Evolutionary conservation across 148 eudicot genomes (phyloP).

Genomic region (Amaranthus palmeri): DNA sequence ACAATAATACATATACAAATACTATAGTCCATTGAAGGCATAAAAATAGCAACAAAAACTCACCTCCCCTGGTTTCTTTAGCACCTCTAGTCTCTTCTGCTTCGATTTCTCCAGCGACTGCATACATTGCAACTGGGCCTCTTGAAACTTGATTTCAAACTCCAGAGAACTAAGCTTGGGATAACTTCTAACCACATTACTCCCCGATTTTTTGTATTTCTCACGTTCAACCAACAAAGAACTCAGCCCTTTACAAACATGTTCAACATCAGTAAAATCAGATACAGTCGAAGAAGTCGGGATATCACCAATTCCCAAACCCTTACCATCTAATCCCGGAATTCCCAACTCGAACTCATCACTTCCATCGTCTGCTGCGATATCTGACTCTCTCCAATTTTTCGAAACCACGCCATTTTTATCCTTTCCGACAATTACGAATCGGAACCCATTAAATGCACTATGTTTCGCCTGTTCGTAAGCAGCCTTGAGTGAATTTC

Average conservation of each 20-base stretch:
- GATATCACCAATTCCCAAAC: constrained; percentile 21
- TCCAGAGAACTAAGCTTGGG: constrained; percentile 25
- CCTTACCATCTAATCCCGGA: constrained; percentile 24
- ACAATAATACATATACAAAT: not conserved
- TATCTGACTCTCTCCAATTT: constrained; percentile 43
- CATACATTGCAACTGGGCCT: constrained; percentile 21
- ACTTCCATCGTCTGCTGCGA: constrained; percentile 27
- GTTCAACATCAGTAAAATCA: constrained; percentile 28
- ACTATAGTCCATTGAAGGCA: not conserved
- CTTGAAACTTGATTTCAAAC: constrained; percentile 36
- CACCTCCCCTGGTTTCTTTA: constrained; percentile 41
- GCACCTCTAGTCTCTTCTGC: constrained; percentile 42
- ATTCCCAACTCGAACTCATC: constrained; percentile 14
- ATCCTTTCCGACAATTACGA: constrained; percentile 12
- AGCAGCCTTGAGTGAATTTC: constrained; percentile 17
- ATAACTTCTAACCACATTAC: constrained; percentile 28
- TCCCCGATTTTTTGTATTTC: constrained; percentile 40
- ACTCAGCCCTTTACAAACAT: constrained; percentile 30
- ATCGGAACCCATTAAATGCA: constrained; percentile 28
- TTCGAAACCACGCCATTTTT: constrained; percentile 33
- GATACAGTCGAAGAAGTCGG: constrained; percentile 31
- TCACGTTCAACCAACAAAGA: constrained; percentile 22
- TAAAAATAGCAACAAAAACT: constrained; percentile 2
- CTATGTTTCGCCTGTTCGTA: constrained; percentile 14
- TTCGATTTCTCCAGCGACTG: constrained; percentile 32